Percentiles rank a stretch among this genome's conserved stretches.
Evolutionary conservation across 495 filamentous ascomycete genomes (phyloP).

Genomic region (Delitschia confertaspora): DNA sequence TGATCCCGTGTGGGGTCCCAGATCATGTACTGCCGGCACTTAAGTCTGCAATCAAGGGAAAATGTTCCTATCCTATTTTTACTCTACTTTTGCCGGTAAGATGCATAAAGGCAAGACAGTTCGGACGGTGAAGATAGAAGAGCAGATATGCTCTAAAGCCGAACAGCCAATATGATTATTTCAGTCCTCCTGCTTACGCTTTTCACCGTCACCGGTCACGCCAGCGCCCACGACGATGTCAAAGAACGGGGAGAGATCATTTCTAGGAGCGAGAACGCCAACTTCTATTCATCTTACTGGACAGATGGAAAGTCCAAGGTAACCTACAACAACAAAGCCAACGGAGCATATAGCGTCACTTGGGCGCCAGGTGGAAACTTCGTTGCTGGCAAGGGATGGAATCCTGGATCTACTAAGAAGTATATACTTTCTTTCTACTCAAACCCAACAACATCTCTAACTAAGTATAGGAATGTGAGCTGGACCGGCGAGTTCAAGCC

Average conservation of each 20-base stretch:
- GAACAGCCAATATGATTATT: no score
- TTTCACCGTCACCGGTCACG: no score
- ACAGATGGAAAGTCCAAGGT: conserved; percentile 17
- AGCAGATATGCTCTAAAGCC: no score
- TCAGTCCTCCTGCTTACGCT: no score
- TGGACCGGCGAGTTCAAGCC: conserved; percentile 48
- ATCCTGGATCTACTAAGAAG: conserved; percentile 11
- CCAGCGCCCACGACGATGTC: neutral
- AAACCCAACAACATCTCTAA: neutral
- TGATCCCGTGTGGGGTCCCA: no score
- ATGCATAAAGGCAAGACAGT: no score
- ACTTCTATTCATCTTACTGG: conserved; percentile 25
- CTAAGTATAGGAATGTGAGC: conserved; percentile 32
- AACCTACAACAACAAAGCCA: conserved; percentile 20
- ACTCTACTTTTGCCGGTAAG: no score
- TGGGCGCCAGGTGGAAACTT: conserved; percentile 21
- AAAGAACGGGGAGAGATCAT: no score
- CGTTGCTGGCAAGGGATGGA: conserved; percentile 28
- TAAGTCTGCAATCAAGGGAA: no score
- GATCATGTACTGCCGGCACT: no score
- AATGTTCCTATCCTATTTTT: no score
- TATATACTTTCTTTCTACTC: neutral
- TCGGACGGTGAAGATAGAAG: no score
- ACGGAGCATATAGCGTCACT: conserved; percentile 16
- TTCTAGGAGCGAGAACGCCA: conserved; percentile 3